phyloP scores from a whole-genome alignment of 768 basidiomycete species.

The Candolleomyces aberdarensis region DNA sequence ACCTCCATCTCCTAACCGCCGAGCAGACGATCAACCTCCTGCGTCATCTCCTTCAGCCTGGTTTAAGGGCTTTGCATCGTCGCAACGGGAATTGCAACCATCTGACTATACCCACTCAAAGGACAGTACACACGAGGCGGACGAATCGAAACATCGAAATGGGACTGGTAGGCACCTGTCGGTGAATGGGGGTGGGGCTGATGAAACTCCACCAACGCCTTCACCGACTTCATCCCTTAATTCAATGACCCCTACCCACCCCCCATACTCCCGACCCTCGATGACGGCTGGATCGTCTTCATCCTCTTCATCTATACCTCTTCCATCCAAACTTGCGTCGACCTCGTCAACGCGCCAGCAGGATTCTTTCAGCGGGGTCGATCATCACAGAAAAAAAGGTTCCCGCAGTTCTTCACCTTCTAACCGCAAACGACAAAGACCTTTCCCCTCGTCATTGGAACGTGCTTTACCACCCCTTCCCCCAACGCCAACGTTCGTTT shows the following conservation, averaged over 20 bases:
- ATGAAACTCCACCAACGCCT: slow-evolving; percentile 20
- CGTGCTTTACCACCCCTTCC: slow-evolving; percentile 14
- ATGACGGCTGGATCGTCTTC: slow-evolving; percentile 16
- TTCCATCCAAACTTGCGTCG: background rate
- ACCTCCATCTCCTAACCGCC: slow-evolving; percentile 20
- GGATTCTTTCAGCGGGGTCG: background rate
- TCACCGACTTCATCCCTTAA: slow-evolving; percentile 28
- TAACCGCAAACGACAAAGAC: background rate
- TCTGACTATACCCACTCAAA: slow-evolving; percentile 15
- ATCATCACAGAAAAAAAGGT: background rate
- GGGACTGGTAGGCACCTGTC: slow-evolving; percentile 17
- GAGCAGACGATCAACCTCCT: slow-evolving; percentile 11
- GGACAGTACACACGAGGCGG: background rate
- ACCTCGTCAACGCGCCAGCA: background rate
- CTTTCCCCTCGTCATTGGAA: slow-evolving; percentile 1
- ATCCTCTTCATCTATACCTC: background rate
- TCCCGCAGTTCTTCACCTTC: slow-evolving; percentile 2
- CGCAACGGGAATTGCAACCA: slow-evolving; percentile 16
- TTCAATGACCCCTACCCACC: slow-evolving; percentile 18
- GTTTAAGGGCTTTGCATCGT: slow-evolving; percentile 18
- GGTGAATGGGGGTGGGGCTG: slow-evolving; percentile 6
- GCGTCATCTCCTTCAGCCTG: slow-evolving; percentile 16
- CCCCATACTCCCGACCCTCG: slow-evolving; percentile 20
- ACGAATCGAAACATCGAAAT: background rate
- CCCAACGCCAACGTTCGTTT: slow-evolving; percentile 1